A percentile compares a stretch with the other conserved stretches of the same genome.
These are phyloP conservation scores for Grigorovia humatica DNA, from an alignment of 805 yeast genomes.

Conservation along the genomic window DNA sequence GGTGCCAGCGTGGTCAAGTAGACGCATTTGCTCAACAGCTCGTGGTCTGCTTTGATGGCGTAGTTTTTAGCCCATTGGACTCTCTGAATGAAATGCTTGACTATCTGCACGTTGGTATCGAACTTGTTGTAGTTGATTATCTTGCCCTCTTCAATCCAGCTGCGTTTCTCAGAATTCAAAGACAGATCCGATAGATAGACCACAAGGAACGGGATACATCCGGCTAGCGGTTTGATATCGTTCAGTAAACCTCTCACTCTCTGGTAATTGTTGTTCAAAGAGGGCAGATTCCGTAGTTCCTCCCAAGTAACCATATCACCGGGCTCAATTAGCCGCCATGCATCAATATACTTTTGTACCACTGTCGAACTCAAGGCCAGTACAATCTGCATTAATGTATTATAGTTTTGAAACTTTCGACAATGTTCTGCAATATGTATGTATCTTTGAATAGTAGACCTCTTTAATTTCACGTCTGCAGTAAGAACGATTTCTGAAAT, in stretches of 20 bases:
- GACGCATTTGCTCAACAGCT: slow-evolving; percentile 70
- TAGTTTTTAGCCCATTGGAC: slow-evolving; percentile 80
- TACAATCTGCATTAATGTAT: slow-evolving; percentile 80
- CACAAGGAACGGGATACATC: slow-evolving; percentile 87
- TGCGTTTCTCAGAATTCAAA: slow-evolving; percentile 41
- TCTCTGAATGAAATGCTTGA: slow-evolving; percentile 64
- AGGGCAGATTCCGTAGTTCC: slow-evolving; percentile 57
- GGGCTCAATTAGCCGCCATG: slow-evolving; percentile 67
- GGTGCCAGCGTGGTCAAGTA: slow-evolving; percentile 66
- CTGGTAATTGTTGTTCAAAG: slow-evolving; percentile 65
- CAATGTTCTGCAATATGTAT: slow-evolving; percentile 80
- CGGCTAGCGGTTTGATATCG: slow-evolving; percentile 52
- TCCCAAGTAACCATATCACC: slow-evolving; percentile 62
- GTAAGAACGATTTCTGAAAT: slow-evolving; percentile 79
- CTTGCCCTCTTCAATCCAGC: slow-evolving; percentile 25
- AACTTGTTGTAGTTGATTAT: slow-evolving; percentile 72
- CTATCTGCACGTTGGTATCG: slow-evolving; percentile 63
- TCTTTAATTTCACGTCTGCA: slow-evolving; percentile 44
- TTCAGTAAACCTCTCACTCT: slow-evolving; percentile 41
- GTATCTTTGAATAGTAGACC: slow-evolving; percentile 67
- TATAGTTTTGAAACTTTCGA: slow-evolving; percentile 61
- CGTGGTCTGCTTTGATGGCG: slow-evolving; percentile 43
- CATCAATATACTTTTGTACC: slow-evolving; percentile 47
- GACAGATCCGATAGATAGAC: slow-evolving; percentile 75
- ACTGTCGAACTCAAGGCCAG: slow-evolving; percentile 66